Evolutionary conservation across 306 rosid species (phyloP).

Genomic region (Cicer arietinum): DNA sequence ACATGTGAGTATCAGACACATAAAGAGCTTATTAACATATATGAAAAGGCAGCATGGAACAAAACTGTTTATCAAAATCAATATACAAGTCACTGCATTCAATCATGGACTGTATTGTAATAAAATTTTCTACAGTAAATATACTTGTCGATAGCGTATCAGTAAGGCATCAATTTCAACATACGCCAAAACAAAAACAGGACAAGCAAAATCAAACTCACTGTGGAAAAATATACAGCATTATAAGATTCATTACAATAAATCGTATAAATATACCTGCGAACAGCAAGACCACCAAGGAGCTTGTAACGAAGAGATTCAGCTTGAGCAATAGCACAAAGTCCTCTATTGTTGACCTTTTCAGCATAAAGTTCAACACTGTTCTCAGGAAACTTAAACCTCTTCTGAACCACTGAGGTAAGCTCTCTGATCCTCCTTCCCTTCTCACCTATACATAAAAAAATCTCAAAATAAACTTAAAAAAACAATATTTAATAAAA

Average conservation of each 20-base stretch:
- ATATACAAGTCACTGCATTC: background rate
- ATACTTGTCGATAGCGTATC: background rate
- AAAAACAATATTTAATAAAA: background rate
- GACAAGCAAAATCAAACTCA: background rate
- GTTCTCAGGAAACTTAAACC: constrained; percentile 21
- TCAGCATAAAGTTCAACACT: constrained; percentile 21
- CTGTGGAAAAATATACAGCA: background rate
- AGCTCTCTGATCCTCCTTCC: constrained; percentile 23
- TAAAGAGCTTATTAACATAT: background rate
- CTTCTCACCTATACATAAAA: constrained; percentile 4
- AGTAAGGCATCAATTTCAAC: background rate
- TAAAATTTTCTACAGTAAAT: background rate
- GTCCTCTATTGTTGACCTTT: constrained; percentile 16
- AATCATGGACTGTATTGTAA: background rate
- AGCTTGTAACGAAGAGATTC: constrained; percentile 19
- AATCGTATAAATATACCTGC: background rate
- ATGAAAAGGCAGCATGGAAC: background rate
- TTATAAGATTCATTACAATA: background rate
- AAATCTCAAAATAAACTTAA: background rate
- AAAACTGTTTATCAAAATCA: background rate
- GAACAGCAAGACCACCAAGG: constrained; percentile 23
- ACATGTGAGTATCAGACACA: background rate
- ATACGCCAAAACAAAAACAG: background rate
- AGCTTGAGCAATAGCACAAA: constrained; percentile 22
- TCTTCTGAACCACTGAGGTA: constrained; percentile 27